Conservation (phyloP, 306 rosid genomes). For the Hippophae gyantsensis region DNA sequence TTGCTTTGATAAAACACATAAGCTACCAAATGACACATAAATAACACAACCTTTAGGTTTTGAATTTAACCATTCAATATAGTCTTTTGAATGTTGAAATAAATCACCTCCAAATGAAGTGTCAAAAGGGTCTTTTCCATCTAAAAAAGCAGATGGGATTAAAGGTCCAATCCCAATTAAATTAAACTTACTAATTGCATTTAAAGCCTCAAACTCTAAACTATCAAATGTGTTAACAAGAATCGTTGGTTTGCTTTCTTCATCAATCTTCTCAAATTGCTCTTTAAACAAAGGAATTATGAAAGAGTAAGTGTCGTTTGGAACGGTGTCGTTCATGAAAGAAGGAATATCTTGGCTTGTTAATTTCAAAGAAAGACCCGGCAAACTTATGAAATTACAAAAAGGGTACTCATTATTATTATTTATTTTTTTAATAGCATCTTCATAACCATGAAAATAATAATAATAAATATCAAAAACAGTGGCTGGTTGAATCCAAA, state of each 20-base stretch:
- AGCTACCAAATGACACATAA: constrained; percentile 56
- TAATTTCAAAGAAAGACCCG: constrained; percentile 4
- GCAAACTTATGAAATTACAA: not conserved
- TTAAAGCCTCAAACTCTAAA: not conserved
- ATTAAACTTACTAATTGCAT: not conserved
- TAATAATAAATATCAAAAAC: constrained; percentile 10
- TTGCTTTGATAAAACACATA: constrained; percentile 16
- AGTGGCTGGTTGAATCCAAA: constrained; percentile 11
- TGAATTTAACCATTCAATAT: constrained; percentile 44
- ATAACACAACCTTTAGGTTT: constrained; percentile 34
- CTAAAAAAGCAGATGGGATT: constrained; percentile 38
- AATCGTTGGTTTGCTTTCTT: not conserved
- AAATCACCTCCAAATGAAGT: constrained; percentile 35
- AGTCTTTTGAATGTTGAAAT: constrained; percentile 8
- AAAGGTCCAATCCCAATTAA: constrained; percentile 48
- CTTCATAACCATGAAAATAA: constrained; percentile 8
- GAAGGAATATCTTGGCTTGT: not conserved
- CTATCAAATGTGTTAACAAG: not conserved
- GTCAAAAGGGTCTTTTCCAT: constrained; percentile 24
- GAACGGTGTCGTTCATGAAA: not conserved
- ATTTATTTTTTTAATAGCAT: not conserved
- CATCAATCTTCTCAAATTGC: not conserved
- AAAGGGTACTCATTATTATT: not conserved
- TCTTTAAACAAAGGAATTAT: not conserved
- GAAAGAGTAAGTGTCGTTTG: not conserved